Percentiles rank a stretch among this genome's conserved stretches.
These are phyloP conservation scores for Dissoconium aciculare DNA, from an alignment of 2,329 filamentous ascomycete species.

Conservation along the genomic window DNA sequence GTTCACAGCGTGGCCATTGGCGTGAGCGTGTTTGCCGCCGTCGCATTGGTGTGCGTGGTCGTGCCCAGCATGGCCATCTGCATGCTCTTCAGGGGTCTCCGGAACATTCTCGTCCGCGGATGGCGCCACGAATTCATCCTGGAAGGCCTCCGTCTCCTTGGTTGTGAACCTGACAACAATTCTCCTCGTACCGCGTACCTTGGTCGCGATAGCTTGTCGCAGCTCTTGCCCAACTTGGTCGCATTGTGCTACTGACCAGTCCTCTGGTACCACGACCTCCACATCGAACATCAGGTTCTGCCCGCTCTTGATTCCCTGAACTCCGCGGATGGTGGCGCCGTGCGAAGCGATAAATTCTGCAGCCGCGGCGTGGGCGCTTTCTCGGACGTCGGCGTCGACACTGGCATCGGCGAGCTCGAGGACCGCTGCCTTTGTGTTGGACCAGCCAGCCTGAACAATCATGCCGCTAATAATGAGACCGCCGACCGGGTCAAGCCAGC, in stretches of 20 bases:
- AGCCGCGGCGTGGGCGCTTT: slow-evolving; percentile 52
- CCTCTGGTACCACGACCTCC: slow-evolving; percentile 63
- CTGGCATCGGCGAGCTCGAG: slow-evolving; percentile 82
- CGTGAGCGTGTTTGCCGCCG: slow-evolving; percentile 15
- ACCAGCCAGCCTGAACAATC: slow-evolving; percentile 78
- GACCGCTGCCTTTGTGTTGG: slow-evolving; percentile 68
- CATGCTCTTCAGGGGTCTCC: slow-evolving; percentile 11
- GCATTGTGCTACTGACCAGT: slow-evolving; percentile 60
- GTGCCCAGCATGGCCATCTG: slow-evolving; percentile 12
- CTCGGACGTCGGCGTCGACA: slow-evolving; percentile 71
- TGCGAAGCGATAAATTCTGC: slow-evolving; percentile 37
- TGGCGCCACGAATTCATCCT: slow-evolving; percentile 49
- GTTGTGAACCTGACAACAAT: slow-evolving; percentile 72
- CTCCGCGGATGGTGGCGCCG: slow-evolving; percentile 52
- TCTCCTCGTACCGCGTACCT: slow-evolving; percentile 69
- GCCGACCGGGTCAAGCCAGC: slow-evolving; percentile 89
- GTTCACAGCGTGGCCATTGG: slow-evolving; percentile 8
- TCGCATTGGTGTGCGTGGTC: slow-evolving; percentile 1
- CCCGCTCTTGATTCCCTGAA: slow-evolving; percentile 85
- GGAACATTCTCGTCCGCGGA: slow-evolving; percentile 11
- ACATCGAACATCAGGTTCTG: slow-evolving; percentile 93
- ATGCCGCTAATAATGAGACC: slow-evolving; percentile 84
- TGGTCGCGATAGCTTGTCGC: slow-evolving; percentile 55
- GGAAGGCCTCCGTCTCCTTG: slow-evolving; percentile 35
- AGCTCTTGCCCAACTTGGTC: slow-evolving; percentile 58